phyloP scores from a whole-genome alignment of 805 yeast genomes.

The Wickerhamomyces tratensis region DNA sequence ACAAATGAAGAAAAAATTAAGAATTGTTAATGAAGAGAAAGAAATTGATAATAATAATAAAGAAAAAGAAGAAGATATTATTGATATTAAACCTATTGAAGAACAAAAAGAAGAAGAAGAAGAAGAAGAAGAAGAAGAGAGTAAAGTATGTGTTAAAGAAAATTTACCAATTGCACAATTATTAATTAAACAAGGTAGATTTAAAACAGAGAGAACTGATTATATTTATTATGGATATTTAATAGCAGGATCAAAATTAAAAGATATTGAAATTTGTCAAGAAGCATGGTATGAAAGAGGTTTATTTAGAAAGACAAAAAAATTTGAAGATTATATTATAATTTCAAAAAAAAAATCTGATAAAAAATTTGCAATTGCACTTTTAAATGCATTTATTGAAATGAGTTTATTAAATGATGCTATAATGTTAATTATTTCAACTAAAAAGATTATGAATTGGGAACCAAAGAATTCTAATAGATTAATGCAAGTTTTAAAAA shows the following conservation, averaged over 20 bases:
- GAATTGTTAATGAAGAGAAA: conserved; percentile 5
- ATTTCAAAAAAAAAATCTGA: conserved; percentile 32
- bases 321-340: conserved; percentile 27
- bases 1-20: not conserved
- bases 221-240: conserved; percentile 51
- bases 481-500: conserved; percentile 28
- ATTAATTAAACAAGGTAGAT: conserved; percentile 14
- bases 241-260: conserved; percentile 52
- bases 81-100: conserved; percentile 4
- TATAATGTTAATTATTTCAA: conserved; percentile 51
- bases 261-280: conserved; percentile 49
- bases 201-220: conserved; percentile 26
- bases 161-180: too few species aligned
- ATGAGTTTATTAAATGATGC: conserved; percentile 61
- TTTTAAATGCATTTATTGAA: conserved; percentile 51
- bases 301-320: conserved; percentile 42
- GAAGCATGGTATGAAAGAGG: conserved; percentile 78
- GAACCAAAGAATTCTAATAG: conserved; percentile 33
- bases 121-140: conserved; percentile 1
- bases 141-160: too few species aligned
- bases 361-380: conserved; percentile 60
- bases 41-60: not conserved
- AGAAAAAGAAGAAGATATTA: too few species aligned
- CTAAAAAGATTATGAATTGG: conserved; percentile 69
- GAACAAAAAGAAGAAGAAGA: conserved; percentile 7